Evolutionary conservation across 1,139 yeast genomes (phyloP).

Genomic region (Arxiozyma telluris): DNA sequence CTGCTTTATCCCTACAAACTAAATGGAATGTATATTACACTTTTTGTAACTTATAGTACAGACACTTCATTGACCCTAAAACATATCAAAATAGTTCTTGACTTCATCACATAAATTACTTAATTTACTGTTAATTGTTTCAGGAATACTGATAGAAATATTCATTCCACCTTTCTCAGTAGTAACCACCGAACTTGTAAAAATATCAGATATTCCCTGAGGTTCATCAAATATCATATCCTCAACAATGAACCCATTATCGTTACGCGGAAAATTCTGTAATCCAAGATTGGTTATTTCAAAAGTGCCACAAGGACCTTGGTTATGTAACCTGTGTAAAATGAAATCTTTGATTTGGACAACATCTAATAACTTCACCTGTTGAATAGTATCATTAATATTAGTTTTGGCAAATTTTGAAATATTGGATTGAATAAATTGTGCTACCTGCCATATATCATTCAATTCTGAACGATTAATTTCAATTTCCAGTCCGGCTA

Average conservation of each 20-base stretch:
- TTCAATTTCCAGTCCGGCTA: constrained; percentile 14
- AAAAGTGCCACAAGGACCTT: constrained; percentile 21
- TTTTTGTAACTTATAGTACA: background rate
- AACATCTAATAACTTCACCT: constrained; percentile 21
- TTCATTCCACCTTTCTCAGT: constrained; percentile 23
- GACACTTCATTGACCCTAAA: background rate
- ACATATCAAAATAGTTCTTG: background rate
- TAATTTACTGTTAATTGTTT: constrained; percentile 6
- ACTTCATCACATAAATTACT: constrained; percentile 5
- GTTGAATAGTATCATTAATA: constrained; percentile 13
- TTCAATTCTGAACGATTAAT: constrained; percentile 4
- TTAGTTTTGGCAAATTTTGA: constrained; percentile 7
- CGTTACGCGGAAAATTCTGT: constrained; percentile 14
- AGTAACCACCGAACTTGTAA: constrained; percentile 19
- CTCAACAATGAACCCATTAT: constrained; percentile 11
- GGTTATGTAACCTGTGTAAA: constrained; percentile 12
- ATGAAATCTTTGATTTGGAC: constrained; percentile 16
- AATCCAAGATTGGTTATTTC: constrained; percentile 28
- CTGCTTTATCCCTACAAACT: background rate
- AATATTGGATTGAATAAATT: constrained; percentile 8
- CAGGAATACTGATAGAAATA: constrained; percentile 20
- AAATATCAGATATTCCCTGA: constrained; percentile 19
- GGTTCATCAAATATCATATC: constrained; percentile 27
- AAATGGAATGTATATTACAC: background rate
- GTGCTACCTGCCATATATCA: constrained; percentile 18